A percentile compares a stretch with the other conserved stretches of the same genome.
Evolutionary conservation across 495 filamentous ascomycete species (phyloP).

Genomic region (Aspergillus bertholletiae): DNA sequence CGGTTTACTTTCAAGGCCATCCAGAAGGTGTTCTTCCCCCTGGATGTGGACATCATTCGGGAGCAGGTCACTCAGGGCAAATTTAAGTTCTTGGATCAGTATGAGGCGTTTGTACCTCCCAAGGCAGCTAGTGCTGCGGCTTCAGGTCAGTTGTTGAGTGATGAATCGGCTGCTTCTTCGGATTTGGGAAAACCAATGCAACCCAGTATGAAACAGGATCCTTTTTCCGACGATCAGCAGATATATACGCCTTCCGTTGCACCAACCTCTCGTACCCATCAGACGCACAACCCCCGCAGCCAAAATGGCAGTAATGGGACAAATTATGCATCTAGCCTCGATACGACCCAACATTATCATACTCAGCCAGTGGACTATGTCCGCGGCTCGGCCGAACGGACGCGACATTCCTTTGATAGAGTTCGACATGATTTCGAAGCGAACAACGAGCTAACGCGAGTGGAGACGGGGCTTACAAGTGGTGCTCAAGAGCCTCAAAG

Average conservation of each 20-base stretch:
- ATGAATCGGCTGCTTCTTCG: conserved; percentile 54
- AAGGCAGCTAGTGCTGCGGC: conserved; percentile 18
- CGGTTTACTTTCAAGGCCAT: conserved; percentile 79
- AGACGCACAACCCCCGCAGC: conserved; percentile 77
- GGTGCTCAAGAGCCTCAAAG: conserved; percentile 27
- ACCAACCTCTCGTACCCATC: conserved; percentile 71
- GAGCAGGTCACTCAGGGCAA: conserved; percentile 82
- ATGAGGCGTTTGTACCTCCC: conserved; percentile 41
- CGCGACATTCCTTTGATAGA: conserved; percentile 50
- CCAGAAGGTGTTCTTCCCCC: conserved; percentile 90
- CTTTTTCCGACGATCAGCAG: conserved; percentile 74
- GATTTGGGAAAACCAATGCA: conserved; percentile 62
- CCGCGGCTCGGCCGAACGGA: conserved; percentile 73
- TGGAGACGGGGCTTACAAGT: conserved; percentile 68
- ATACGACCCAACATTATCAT: conserved; percentile 36
- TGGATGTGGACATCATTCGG: conserved; percentile 92
- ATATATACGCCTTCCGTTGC: conserved; percentile 89
- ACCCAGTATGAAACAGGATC: conserved; percentile 50
- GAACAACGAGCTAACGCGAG: conserved; percentile 81
- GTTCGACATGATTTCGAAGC: conserved; percentile 73
- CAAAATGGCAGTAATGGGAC: conserved; percentile 93
- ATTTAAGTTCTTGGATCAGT: conserved; percentile 65
- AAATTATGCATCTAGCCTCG: conserved; percentile 72
- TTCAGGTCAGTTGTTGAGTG: conserved; percentile 28
- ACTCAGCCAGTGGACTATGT: conserved; percentile 63